Conservation (phyloP, 129 eudicot species). For the Helichrysum umbraculigerum region DNA sequence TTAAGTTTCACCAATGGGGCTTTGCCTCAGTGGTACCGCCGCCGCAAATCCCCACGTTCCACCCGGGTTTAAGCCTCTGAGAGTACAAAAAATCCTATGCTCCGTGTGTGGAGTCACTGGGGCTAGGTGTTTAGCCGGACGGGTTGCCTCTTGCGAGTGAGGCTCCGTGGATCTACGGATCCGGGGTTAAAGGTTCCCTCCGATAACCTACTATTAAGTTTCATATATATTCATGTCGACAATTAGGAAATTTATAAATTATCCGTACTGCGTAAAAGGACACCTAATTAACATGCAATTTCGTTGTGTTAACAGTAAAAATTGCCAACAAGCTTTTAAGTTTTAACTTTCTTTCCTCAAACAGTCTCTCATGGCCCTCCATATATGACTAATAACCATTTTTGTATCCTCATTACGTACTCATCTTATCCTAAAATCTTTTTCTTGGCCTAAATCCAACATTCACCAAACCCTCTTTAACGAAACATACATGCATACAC, state of each 20-base stretch:
- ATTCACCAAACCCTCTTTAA: conserved; percentile 23
- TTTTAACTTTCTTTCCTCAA: neutral
- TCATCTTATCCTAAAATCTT: conserved; percentile 11
- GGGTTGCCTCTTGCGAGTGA: too few relatives aligned
- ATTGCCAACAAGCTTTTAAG: neutral
- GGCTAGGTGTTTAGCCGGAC: too few relatives aligned
- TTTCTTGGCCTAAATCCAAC: conserved; percentile 7
- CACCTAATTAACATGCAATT: neutral
- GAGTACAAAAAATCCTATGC: too few relatives aligned
- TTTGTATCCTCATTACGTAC: neutral
- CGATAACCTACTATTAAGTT: too few relatives aligned
- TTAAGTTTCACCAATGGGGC: too few relatives aligned
- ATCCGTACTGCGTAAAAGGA: neutral
- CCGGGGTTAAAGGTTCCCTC: too few relatives aligned
- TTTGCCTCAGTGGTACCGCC: too few relatives aligned
- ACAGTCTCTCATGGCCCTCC: conserved; percentile 2
- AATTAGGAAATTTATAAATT: neutral
- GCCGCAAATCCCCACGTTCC: too few relatives aligned
- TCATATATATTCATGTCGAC: neutral
- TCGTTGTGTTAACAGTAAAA: neutral
- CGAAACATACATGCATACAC: conserved; percentile 21
- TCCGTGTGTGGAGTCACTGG: too few relatives aligned
- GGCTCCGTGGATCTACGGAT: too few relatives aligned
- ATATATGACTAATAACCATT: conserved; percentile 1
- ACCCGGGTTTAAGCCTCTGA: too few relatives aligned